Conservation (phyloP, 129 eudicot species). For the Saussurea involucrata region DNA sequence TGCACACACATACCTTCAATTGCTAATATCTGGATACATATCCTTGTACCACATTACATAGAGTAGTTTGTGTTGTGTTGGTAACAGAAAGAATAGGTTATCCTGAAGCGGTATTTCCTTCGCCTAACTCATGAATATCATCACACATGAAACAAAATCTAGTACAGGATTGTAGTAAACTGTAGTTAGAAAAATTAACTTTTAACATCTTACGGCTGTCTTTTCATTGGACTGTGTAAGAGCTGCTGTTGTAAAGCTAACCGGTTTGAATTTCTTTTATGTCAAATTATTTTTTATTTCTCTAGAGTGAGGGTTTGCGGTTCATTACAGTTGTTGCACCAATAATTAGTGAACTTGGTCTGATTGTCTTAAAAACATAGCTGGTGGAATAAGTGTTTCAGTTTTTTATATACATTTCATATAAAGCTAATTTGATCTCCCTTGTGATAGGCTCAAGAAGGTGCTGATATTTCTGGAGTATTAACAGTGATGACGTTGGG, state of each 20-base stretch:
- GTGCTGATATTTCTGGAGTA: slow-evolving; percentile 86
- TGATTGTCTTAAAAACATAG: not conserved
- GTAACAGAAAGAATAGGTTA: not conserved
- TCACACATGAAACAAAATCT: not conserved
- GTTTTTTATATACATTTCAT: not conserved
- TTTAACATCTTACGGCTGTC: not conserved
- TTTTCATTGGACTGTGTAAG: not conserved
- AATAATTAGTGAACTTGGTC: not conserved
- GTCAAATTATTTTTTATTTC: not conserved
- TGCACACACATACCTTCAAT: not conserved
- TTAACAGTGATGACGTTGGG: slow-evolving; percentile 97
- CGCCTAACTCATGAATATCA: not conserved
- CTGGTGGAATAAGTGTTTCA: not conserved
- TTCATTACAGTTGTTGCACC: not conserved
- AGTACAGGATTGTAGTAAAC: not conserved
- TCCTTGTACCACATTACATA: not conserved
- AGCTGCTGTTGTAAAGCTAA: not conserved
- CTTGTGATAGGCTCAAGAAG: slow-evolving; percentile 79
- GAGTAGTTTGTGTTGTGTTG: not conserved
- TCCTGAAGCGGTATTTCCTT: not conserved
- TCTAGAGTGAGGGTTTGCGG: not conserved
- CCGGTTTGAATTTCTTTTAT: not conserved
- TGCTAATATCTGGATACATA: not conserved
- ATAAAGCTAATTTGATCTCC: slow-evolving; percentile 11
- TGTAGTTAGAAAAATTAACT: not conserved